These are phyloP conservation scores for Usnea hakonensis DNA, from an alignment of 495 filamentous ascomycete species.

Conservation along the genomic window DNA sequence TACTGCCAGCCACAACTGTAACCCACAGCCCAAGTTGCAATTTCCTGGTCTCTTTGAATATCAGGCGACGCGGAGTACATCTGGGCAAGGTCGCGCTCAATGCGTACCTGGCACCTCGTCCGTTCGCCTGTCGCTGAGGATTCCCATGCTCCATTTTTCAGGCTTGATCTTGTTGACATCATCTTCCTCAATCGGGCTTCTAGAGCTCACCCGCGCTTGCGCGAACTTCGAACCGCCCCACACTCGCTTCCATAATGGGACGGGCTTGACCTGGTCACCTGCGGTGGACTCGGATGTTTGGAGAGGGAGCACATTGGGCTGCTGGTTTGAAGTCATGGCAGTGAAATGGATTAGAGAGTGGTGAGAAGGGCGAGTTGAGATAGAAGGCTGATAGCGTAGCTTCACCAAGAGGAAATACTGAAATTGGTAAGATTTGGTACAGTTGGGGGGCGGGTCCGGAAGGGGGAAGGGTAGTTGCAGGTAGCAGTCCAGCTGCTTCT, in stretches of 20 bases:
- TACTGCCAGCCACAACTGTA: neutral
- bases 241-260: conserved; percentile 9
- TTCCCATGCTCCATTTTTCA: conserved; percentile 66
- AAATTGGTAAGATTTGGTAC: neutral
- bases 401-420: neutral
- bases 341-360: neutral
- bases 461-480: neutral
- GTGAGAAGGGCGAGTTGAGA: neutral
- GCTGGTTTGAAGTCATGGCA: neutral
- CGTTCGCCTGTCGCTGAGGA: conserved; percentile 73
- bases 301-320: neutral
- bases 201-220: conserved; percentile 1
- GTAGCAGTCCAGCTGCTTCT: neutral
- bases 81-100: neutral
- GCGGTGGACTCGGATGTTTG: neutral
- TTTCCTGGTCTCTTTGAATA: neutral
- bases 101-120: conserved; percentile 84
- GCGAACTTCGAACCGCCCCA: conserved; percentile 2
- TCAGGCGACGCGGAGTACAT: neutral
- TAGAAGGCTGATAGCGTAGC: too few relatives aligned
- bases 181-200: conserved; percentile 10
- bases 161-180: conserved; percentile 21
- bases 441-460: neutral
- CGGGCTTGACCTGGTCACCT: neutral
- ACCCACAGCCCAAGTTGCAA: neutral